Evolutionary conservation across 2,329 filamentous ascomycete genomes (phyloP), one percentile per base, ranked within the genome.

Genomic region (Huntiella decipiens): DNA sequence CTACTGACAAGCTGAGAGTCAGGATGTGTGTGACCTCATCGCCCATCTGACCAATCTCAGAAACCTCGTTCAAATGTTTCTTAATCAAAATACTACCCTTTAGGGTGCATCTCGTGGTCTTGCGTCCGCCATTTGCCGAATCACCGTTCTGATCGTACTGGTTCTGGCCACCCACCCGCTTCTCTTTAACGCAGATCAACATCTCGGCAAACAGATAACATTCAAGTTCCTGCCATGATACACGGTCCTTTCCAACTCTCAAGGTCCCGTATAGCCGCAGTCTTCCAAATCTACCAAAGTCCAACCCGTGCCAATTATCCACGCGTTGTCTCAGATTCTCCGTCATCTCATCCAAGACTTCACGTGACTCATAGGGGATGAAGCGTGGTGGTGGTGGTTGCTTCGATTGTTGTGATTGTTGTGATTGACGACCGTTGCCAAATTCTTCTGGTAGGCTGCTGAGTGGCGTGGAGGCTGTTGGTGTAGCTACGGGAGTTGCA

Each of bases 171-270:
- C 66, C 59, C 6, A 69, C 62, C 64, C 87, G 94, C 72, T 95
- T 96, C 63, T 96, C 91, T 63, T 96, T 98, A 51, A 98, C 86
- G 58, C 91, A 98, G 53, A 98, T 98, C 55, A 98, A 80, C 91
- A 98, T 98, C 64, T 98, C 91, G 4, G 82, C 84, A 58, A 98
- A 98, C 28, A 98, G 71, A 60, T 85, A 98, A 61, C 91, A 98
- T 60, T 98, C 87, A 46, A 98, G 65, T 60, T 96, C 91, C 65
- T 98, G 91, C 91, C 91, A 98, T 5, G 87, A 87, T 52, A 88
- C 72, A 53, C 86, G 86, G 61, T 98, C 91, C 63, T 98, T 98
- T 54, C 91, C 91, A 16, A 98, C 91, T 45, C 84, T 79, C 48
- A 98, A 75, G 2, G 81, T 87, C 22, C 86, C 88, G 56, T 94